A percentile compares a stretch with the other conserved stretches of the same genome.
Conservation (phyloP, 495 filamentous ascomycete species). For the Annulohypoxylon nitens region DNA sequence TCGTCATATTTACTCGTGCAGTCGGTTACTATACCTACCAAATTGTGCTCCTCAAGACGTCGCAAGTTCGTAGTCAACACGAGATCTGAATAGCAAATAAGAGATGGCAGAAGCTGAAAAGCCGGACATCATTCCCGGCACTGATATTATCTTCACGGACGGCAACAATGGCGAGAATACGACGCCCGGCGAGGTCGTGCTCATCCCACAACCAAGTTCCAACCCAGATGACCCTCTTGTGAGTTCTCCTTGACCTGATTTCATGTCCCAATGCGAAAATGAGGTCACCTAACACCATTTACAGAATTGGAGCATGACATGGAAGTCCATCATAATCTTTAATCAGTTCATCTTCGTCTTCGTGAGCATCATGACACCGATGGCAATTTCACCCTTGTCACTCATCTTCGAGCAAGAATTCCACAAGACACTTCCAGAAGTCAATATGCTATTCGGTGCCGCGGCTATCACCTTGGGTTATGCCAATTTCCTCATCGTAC, state of each 20-base stretch:
- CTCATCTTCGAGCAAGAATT: slow-evolving; percentile 68
- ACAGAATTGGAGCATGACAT: slow-evolving; percentile 55
- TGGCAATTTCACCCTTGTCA: slow-evolving; percentile 71
- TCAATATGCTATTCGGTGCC: slow-evolving; percentile 67
- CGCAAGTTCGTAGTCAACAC: neutral
- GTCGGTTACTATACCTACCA: neutral
- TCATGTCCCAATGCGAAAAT: too few species aligned
- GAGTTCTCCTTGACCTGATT: neutral
- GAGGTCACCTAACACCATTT: slow-evolving; percentile 13
- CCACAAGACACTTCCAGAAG: slow-evolving; percentile 63
- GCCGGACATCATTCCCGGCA: slow-evolving; percentile 46
- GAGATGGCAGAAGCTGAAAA: slow-evolving; percentile 29
- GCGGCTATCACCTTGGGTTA: slow-evolving; percentile 73
- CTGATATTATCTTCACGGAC: slow-evolving; percentile 45
- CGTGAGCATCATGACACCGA: slow-evolving; percentile 69
- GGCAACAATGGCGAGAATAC: slow-evolving; percentile 6
- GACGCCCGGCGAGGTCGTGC: slow-evolving; percentile 49
- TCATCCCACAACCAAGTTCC: slow-evolving; percentile 66
- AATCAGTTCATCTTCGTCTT: slow-evolving; percentile 66
- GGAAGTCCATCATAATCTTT: slow-evolving; percentile 61
- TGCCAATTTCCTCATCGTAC: slow-evolving; percentile 75
- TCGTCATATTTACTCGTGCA: neutral
- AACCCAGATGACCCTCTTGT: slow-evolving; percentile 67
- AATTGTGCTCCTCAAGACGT: neutral
- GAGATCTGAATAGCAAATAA: slow-evolving; percentile 2